Conservation (phyloP, 2,329 filamentous ascomycete genomes). For the Cercospora janseana region DNA sequence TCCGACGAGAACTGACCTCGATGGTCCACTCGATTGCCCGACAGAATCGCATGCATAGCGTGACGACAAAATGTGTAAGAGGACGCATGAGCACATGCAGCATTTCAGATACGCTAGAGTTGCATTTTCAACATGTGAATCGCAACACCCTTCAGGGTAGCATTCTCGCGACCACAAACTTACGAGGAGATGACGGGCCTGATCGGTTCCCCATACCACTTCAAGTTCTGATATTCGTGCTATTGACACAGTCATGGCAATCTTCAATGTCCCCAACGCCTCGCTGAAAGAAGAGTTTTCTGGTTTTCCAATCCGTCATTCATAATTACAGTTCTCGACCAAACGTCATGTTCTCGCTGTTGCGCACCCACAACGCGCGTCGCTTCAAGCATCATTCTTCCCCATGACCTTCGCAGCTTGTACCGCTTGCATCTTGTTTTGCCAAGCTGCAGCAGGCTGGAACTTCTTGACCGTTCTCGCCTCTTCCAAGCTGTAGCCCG, state of each 20-base stretch:
- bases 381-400: constrained; percentile 29
- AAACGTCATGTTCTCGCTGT: not conserved
- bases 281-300: constrained; percentile 8
- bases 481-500: constrained; percentile 92
- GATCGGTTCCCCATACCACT: not conserved
- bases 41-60: no score
- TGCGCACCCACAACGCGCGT: not conserved
- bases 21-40: no score
- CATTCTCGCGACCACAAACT: no score
- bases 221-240: not conserved
- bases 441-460: constrained; percentile 83
- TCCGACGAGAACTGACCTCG: no score
- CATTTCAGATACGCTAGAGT: no score
- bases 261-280: constrained; percentile 6
- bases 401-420: constrained; percentile 80
- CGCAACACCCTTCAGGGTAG: no score
- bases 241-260: not conserved
- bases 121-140: no score
- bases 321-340: not conserved
- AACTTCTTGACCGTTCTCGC: constrained; percentile 91
- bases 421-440: constrained; percentile 94
- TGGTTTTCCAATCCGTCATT: not conserved
- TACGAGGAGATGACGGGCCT: not conserved
- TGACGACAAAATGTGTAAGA: no score
- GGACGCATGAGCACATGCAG: no score